phyloP scores from a whole-genome alignment of 2,329 filamentous ascomycete species.

The Pseudocercospora fijiensis region DNA sequence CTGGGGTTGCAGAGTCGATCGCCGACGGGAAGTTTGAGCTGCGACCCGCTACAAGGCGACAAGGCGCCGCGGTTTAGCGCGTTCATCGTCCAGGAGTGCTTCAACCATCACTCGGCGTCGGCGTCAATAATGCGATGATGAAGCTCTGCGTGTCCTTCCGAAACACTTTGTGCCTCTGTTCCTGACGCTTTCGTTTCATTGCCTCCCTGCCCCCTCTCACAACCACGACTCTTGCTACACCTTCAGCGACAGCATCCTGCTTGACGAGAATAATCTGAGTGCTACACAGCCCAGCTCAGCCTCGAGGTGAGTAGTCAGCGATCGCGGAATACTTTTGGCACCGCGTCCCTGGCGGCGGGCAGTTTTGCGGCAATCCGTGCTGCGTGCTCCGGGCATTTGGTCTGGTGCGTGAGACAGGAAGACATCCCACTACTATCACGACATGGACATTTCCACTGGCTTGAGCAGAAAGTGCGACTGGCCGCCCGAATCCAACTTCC shows the following conservation, averaged over 20 bases:
- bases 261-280: neutral
- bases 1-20: constrained; percentile 19
- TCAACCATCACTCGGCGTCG: constrained; percentile 15
- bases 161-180: constrained; percentile 9
- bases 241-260: constrained; percentile 2
- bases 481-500: neutral
- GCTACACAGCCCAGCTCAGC: constrained; percentile 9
- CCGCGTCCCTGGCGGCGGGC: constrained; percentile 7
- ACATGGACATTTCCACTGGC: constrained; percentile 2
- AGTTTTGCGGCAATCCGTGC: constrained; percentile 2
- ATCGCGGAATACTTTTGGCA: constrained; percentile 8
- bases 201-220: neutral
- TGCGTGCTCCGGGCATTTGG: neutral
- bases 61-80: constrained; percentile 6
- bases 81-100: constrained; percentile 15
- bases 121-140: constrained; percentile 6
- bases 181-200: neutral
- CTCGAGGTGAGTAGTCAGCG: constrained; percentile 16
- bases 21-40: constrained; percentile 20
- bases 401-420: neutral
- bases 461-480: neutral
- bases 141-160: constrained; percentile 7
- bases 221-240: constrained; percentile 4
- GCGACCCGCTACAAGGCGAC: constrained; percentile 11
- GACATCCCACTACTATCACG: neutral